Conservation (phyloP, 2,329 filamentous ascomycete genomes). For the Trichoderma atroviride region DNA sequence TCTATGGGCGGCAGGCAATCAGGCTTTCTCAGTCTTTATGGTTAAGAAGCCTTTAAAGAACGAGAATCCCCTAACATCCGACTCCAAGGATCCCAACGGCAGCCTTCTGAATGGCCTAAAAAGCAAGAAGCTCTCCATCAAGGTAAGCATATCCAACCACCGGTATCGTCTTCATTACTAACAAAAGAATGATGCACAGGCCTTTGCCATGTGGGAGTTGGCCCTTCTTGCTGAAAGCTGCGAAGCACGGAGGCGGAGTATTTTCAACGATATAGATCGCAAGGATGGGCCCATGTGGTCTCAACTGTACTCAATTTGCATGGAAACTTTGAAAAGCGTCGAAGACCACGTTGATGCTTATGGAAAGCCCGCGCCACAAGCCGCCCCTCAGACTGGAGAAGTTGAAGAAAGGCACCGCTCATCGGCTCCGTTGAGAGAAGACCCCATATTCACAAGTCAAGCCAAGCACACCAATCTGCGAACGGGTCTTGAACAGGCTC, state of each 20-base stretch:
- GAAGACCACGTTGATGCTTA: conserved; percentile 67
- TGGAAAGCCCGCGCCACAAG: conserved; percentile 48
- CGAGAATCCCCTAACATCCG: conserved; percentile 77
- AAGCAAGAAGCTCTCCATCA: conserved; percentile 77
- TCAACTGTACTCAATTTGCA: conserved; percentile 71
- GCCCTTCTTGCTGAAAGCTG: conserved; percentile 76
- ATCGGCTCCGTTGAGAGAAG: conserved; percentile 48
- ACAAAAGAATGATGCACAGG: conserved; percentile 50
- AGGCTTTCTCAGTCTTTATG: conserved; percentile 78
- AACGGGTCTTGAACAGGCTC: conserved; percentile 50
- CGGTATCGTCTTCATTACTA: not conserved
- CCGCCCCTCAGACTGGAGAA: conserved; percentile 38
- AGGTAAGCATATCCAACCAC: conserved; percentile 53
- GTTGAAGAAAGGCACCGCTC: conserved; percentile 41
- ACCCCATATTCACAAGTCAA: conserved; percentile 49
- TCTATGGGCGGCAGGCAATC: conserved; percentile 77
- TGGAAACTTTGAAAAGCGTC: conserved; percentile 69
- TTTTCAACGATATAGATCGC: conserved; percentile 87
- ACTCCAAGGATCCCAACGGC: conserved; percentile 89
- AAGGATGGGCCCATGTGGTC: conserved; percentile 79
- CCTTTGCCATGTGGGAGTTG: conserved; percentile 91
- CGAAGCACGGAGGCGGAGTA: conserved; percentile 72
- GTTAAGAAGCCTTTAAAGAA: conserved; percentile 81
- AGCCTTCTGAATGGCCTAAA: conserved; percentile 83
- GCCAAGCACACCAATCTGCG: conserved; percentile 44